Conservation (phyloP, 495 filamentous ascomycete species). For the Aspergillus biplanus region DNA sequence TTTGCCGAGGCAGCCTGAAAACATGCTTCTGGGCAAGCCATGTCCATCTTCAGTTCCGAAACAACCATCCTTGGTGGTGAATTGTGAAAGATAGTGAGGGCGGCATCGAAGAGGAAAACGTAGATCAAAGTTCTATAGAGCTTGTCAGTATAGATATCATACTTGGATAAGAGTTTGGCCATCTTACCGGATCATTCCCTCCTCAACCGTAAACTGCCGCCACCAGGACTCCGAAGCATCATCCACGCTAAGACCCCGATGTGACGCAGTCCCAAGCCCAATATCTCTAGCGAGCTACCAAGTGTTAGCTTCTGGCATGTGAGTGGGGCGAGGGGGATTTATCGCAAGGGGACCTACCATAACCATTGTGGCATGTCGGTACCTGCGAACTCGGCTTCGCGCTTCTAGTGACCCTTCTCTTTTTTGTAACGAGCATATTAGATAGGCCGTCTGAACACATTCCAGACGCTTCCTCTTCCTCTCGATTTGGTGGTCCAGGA, state of each 20-base stretch:
- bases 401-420: conserved; percentile 28
- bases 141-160: neutral
- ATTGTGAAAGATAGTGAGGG: conserved; percentile 32
- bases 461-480: conserved; percentile 25
- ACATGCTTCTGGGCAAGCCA: conserved; percentile 30
- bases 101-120: conserved; percentile 31
- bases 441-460: conserved; percentile 28
- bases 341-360: conserved; percentile 19
- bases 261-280: conserved; percentile 23
- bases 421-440: conserved; percentile 32
- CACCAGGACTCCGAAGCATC: conserved; percentile 24
- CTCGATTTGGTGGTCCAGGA: neutral
- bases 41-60: conserved; percentile 29
- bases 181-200: conserved; percentile 26
- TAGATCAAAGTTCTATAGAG: conserved; percentile 26
- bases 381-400: conserved; percentile 26
- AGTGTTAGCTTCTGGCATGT: neutral
- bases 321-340: neutral
- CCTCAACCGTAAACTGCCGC: conserved; percentile 26
- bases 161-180: neutral
- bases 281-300: conserved; percentile 26
- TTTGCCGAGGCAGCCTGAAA: conserved; percentile 30
- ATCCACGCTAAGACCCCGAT: conserved; percentile 14
- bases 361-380: conserved; percentile 32
- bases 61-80: conserved; percentile 30